Evolutionary conservation across 257 asterid genomes (phyloP).

Genomic region (Ilex asprella): DNA sequence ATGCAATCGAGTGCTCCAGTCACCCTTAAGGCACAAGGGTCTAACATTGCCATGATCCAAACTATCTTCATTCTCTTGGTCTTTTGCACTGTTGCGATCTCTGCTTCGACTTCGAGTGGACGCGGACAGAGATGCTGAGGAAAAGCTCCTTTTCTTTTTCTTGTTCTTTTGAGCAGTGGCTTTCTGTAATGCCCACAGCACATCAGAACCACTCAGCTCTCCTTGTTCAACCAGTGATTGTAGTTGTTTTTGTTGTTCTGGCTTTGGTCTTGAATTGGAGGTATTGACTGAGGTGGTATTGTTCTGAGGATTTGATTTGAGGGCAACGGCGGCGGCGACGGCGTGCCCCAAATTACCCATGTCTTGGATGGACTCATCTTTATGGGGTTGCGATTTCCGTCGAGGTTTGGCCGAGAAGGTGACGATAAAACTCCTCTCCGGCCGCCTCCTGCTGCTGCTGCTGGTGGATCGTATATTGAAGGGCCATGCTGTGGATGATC

Average conservation of each 20-base stretch:
- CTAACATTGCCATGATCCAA: slow-evolving; percentile 1
- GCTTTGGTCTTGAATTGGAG: neutral
- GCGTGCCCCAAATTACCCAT: slow-evolving; percentile 5
- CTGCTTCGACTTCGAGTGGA: neutral
- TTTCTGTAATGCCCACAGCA: slow-evolving; percentile 42
- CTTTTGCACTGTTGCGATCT: neutral
- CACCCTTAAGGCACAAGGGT: slow-evolving; percentile 31
- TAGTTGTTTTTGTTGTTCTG: slow-evolving; percentile 4
- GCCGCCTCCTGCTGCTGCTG: neutral
- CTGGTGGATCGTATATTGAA: neutral
- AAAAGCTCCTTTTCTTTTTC: slow-evolving; percentile 6
- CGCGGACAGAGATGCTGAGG: neutral
- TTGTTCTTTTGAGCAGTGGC: slow-evolving; percentile 31
- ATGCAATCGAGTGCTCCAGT: slow-evolving; percentile 45
- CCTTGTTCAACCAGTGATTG: neutral
- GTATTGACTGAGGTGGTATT: neutral
- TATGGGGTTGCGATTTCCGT: neutral
- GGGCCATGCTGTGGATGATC: neutral
- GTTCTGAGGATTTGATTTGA: slow-evolving; percentile 4
- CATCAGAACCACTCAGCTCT: slow-evolving; percentile 46
- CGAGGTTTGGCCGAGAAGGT: neutral
- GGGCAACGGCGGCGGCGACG: neutral
- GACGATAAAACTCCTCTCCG: neutral
- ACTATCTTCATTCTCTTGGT: slow-evolving; percentile 1
- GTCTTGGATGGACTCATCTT: neutral